These are phyloP conservation scores for Berberis thunbergii DNA, from an alignment of 164 flowering plant genomes.

Conservation along the genomic window DNA sequence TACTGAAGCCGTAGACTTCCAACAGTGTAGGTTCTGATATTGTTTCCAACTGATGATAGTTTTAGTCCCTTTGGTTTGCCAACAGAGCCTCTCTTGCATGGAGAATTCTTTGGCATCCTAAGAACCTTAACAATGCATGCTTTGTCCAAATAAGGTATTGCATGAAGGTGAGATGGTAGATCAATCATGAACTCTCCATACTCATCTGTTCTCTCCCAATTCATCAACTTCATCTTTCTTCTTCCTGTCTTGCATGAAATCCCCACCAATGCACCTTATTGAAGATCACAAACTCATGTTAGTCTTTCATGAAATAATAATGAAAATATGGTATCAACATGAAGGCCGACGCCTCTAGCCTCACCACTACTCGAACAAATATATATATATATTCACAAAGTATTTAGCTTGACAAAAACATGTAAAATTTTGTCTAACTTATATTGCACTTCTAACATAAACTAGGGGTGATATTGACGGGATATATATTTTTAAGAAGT, in stretches of 20 bases:
- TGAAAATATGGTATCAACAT: too few relatives aligned
- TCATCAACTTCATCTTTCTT: conserved; percentile 19
- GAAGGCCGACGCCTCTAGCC: too few relatives aligned
- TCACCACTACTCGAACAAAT: too few relatives aligned
- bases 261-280: neutral
- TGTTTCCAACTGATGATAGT: conserved; percentile 41
- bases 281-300: neutral
- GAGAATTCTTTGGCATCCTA: conserved; percentile 31
- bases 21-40: conserved; percentile 47
- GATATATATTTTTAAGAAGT: too few relatives aligned
- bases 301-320: neutral
- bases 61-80: conserved; percentile 23
- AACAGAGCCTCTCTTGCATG: conserved; percentile 17
- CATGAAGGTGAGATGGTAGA: conserved; percentile 79
- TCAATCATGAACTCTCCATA: conserved; percentile 71
- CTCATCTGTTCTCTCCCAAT: conserved; percentile 42
- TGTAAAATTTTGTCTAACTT: too few relatives aligned
- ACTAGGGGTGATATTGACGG: too few relatives aligned
- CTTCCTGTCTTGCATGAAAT: conserved; percentile 26
- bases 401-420: too few relatives aligned
- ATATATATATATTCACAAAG: too few relatives aligned
- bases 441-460: too few relatives aligned
- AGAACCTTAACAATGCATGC: conserved; percentile 39
- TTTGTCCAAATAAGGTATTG: conserved; percentile 40
- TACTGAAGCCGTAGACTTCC: too few relatives aligned